These are phyloP conservation scores for Capronia epimyces DNA, from an alignment of 2,329 filamentous ascomycete species.

Conservation along the genomic window DNA sequence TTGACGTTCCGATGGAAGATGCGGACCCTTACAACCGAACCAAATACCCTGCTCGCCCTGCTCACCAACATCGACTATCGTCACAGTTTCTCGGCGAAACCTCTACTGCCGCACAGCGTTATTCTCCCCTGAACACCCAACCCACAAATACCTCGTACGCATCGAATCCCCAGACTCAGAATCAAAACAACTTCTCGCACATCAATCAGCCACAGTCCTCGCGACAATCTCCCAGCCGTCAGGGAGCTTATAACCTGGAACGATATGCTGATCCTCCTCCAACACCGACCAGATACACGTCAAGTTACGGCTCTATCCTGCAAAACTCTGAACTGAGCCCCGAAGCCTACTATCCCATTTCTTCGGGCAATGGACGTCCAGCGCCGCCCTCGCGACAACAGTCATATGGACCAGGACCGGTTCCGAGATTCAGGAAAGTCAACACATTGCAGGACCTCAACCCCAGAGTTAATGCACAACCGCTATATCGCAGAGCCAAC, in stretches of 20 bases:
- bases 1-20: slow-evolving; percentile 83
- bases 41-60: slow-evolving; percentile 77
- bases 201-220: slow-evolving; percentile 52
- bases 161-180: slow-evolving; percentile 53
- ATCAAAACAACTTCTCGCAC: slow-evolving; percentile 47
- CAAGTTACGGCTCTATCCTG: slow-evolving; percentile 69
- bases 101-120: slow-evolving; percentile 79
- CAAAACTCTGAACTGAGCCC: slow-evolving; percentile 61
- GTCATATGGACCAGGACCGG: slow-evolving; percentile 56
- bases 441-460: slow-evolving; percentile 67
- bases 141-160: slow-evolving; percentile 76
- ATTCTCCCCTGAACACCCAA: slow-evolving; percentile 90
- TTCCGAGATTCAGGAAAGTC: slow-evolving; percentile 83
- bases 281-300: slow-evolving; percentile 38
- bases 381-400: slow-evolving; percentile 43
- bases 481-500: slow-evolving; percentile 84
- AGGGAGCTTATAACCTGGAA: slow-evolving; percentile 38
- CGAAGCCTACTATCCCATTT: slow-evolving; percentile 66
- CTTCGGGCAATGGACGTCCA: slow-evolving; percentile 53
- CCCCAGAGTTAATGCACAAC: slow-evolving; percentile 79
- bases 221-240: slow-evolving; percentile 75
- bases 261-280: slow-evolving; percentile 32
- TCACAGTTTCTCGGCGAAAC: slow-evolving; percentile 68
- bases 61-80: slow-evolving; percentile 69
- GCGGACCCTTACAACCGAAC: slow-evolving; percentile 77